phyloP scores from a whole-genome alignment of 139 green algal genomes.

The Trebouxia sp. region DNA sequence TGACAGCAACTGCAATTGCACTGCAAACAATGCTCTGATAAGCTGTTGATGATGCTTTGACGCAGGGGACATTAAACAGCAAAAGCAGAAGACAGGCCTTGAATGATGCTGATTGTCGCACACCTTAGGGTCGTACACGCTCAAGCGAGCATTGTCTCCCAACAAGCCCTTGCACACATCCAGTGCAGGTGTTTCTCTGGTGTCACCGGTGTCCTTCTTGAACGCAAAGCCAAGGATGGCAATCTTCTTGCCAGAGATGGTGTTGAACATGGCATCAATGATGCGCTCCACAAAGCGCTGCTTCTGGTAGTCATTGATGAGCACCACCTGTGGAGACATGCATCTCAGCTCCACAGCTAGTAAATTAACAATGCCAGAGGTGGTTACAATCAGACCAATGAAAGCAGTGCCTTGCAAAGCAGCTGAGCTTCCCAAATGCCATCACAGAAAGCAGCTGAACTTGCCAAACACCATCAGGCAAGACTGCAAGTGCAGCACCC shows the following conservation, averaged over 20 bases:
- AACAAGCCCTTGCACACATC: constrained; percentile 90
- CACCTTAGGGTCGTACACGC: constrained; percentile 95
- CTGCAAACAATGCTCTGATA: no score
- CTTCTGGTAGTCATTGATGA: constrained; percentile 99
- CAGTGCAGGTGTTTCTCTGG: constrained; percentile 97
- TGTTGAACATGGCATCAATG: constrained; percentile 99
- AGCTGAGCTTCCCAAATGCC: no score
- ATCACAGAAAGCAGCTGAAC: no score
- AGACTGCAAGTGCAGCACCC: no score
- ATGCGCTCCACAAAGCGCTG: constrained; percentile 93
- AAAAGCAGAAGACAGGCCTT: neutral
- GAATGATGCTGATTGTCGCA: neutral
- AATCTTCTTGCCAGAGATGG: constrained; percentile 94
- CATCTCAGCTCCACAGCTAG: neutral
- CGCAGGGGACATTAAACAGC: no score
- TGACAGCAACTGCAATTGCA: no score
- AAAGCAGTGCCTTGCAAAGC: no score
- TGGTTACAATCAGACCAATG: no score
- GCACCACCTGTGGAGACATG: constrained; percentile 67
- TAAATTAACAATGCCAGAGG: no score
- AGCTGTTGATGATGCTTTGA: no score
- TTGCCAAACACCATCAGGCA: no score
- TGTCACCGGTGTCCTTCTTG: constrained; percentile 97
- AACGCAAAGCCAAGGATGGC: constrained; percentile 98
- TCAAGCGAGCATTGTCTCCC: constrained; percentile 61